Evolutionary conservation across 768 basidiomycete genomes (phyloP), one percentile per base, ranked within the genome.

Genomic region (Hygrophoropsis aurantiaca): DNA sequence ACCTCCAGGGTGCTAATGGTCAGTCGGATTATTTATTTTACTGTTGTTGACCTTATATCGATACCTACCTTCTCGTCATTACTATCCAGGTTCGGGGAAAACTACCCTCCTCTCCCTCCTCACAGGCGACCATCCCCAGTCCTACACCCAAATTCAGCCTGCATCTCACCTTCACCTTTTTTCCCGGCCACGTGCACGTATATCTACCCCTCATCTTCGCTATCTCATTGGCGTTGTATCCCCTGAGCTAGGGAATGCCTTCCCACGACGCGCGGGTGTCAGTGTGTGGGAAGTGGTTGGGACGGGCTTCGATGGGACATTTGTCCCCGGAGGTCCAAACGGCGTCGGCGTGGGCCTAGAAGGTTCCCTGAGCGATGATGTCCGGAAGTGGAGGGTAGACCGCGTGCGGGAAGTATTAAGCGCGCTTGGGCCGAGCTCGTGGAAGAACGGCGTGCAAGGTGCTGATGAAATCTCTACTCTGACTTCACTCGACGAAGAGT

Each of bases 111-210:
- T 97, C 18, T 84, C 94, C 15, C 66, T 97, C 24, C 70, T 99
- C 32, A 92, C 92, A 0, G 95, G 95, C 20, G 93, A 95, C 61
- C 95, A 98, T 64, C 95, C 95, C 0, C 90, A 93, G 51, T 97
- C 95, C 1, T 98, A 87, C 70, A 85, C 84, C 4, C 89, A 91
- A 59, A 62, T 64, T 21, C 48, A 49, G 24, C 7, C 66, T 70
- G 46, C 56, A 64, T 52, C 75, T 47, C 69, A 70, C 20, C 73
- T 90, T 15, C 58, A 60, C 10, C 74, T 91, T 50, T 85, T 90
- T 54, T 73, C 74, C 36, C 71, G 73, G 23, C 84, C 83, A 3
- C 84, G 93, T 5, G 65, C 75, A 10, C 68, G 69, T 2, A 81
- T 83, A 39, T 77, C 95, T 0, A 94, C 91, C 0, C 75, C 85